phyloP scores from a whole-genome alignment of 768 basidiomycete genomes.

The Arthromyces matolae region DNA sequence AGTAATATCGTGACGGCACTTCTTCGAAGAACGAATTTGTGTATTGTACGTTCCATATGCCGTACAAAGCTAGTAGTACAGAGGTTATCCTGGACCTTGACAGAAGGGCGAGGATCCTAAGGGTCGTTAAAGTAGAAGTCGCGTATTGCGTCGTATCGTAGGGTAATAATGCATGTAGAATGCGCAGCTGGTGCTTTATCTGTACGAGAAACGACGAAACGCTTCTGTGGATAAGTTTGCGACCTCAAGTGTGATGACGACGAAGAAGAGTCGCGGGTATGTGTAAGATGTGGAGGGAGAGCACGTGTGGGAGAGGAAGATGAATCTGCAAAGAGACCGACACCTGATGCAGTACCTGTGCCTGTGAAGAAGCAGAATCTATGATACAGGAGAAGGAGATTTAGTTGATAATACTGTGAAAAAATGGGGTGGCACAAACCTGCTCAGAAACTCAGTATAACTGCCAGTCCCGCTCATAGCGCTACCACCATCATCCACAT shows the following conservation, averaged over 20 bases:
- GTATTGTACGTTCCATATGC: too few relatives aligned
- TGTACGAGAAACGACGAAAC: constrained; percentile 28
- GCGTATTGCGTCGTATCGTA: too few relatives aligned
- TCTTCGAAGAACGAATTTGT: too few relatives aligned
- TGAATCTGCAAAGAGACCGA: constrained; percentile 3
- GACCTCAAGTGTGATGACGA: not conserved
- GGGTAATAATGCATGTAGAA: too few relatives aligned
- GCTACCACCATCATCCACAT: not conserved
- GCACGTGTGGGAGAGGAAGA: not conserved
- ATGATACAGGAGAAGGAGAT: not conserved
- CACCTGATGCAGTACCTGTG: constrained; percentile 24
- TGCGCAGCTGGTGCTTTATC: constrained; percentile 51
- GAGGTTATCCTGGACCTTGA: too few relatives aligned
- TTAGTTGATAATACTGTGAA: not conserved
- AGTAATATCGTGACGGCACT: too few relatives aligned
- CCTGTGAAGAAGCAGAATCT: constrained; percentile 87
- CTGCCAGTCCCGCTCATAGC: constrained; percentile 30
- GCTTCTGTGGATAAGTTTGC: constrained; percentile 6
- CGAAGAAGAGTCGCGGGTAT: not conserved
- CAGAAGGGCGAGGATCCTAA: too few relatives aligned
- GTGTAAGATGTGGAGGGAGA: not conserved
- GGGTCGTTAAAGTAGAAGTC: too few relatives aligned
- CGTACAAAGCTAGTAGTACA: too few relatives aligned
- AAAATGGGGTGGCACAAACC: constrained; percentile 36
- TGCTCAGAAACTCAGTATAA: constrained; percentile 62